Evolutionary conservation across 768 basidiomycete genomes (phyloP), one percentile per base, ranked within the genome.

Genomic region (Rhodotorula paludigena): DNA sequence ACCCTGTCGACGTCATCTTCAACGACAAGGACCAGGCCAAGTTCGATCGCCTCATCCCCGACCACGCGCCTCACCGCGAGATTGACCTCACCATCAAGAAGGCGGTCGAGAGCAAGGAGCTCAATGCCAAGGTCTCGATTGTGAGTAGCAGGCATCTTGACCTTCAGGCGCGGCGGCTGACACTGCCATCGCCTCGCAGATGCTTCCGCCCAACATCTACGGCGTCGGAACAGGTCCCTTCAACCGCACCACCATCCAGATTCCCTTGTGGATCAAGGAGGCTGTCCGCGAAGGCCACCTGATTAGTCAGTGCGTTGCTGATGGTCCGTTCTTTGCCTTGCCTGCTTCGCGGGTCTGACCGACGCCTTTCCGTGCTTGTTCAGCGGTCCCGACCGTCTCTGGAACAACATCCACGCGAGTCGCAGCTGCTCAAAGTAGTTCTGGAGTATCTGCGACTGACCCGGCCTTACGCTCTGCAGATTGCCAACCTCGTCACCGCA

Each of bases 381-480:
- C 35, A 61, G 35, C 42, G 59, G 66, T 3, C 56, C 60, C 0
- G 45, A 63, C 15, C 16, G 38, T 5, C 21, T 42, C 44, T 71
- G 70, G 70, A 59, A 64, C 57, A 36, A 71, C 62, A 52, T 71
- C n/a, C 70, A 71, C 63, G 63, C 64, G 9, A 10, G 63, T 38
- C 32, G 28, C n/a, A n/a, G n/a, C n/a, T n/a, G n/a, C n/a, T n/a
- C n/a, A n/a, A n/a, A n/a, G n/a, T n/a, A n/a, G n/a, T n/a, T n/a
- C n/a, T n/a, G n/a, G n/a, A n/a, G n/a, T n/a, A n/a, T n/a, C n/a
- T n/a, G n/a, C n/a, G n/a, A n/a, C 30, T 32, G 48, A 35, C 10
- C 11, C 9, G 8, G 8, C 23, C 51, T 12, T 21, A 8, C 20
- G 3, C 52, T 21, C n/a, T n/a, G 21, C 56, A 53, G 58, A 39